Conservation (phyloP, 805 yeast genomes). For the Candida sphagnicola region DNA sequence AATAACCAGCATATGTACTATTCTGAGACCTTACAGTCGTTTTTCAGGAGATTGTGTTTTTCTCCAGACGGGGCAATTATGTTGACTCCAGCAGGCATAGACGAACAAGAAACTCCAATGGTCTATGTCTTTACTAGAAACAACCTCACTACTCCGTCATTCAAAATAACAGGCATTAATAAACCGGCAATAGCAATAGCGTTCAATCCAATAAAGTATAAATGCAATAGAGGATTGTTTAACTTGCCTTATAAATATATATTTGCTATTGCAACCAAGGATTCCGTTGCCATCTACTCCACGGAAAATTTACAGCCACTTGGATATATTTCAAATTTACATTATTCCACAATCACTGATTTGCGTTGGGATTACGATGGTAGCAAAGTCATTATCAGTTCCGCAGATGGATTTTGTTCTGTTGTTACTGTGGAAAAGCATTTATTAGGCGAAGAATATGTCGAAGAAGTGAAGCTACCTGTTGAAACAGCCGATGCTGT, state of each 20-base stretch:
- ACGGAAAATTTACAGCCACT: constrained; percentile 68
- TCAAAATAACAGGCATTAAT: constrained; percentile 72
- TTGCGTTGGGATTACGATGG: constrained; percentile 84
- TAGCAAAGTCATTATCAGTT: constrained; percentile 59
- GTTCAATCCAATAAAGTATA: constrained; percentile 68
- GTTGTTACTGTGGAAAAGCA: constrained; percentile 49
- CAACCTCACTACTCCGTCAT: constrained; percentile 69
- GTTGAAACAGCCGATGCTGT: too few species aligned
- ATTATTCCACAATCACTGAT: constrained; percentile 87
- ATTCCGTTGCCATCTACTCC: constrained; percentile 75
- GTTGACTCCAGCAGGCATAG: constrained; percentile 69
- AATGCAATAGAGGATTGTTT: constrained; percentile 34
- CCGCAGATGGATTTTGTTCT: constrained; percentile 93
- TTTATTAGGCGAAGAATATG: constrained; percentile 48
- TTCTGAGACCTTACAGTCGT: constrained; percentile 84
- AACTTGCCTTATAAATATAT: constrained; percentile 73
- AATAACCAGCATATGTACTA: constrained; percentile 48
- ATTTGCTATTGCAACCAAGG: constrained; percentile 92
- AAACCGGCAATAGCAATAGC: constrained; percentile 82
- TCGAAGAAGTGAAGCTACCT: too few species aligned
- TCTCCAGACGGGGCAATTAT: constrained; percentile 88
- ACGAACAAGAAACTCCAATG: constrained; percentile 38
- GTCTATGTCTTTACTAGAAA: constrained; percentile 76
- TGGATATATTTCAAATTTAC: constrained; percentile 73
- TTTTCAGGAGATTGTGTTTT: constrained; percentile 80